Evolutionary conservation across 495 filamentous ascomycete genomes (phyloP).

Genomic region (Podospora fimiseda): DNA sequence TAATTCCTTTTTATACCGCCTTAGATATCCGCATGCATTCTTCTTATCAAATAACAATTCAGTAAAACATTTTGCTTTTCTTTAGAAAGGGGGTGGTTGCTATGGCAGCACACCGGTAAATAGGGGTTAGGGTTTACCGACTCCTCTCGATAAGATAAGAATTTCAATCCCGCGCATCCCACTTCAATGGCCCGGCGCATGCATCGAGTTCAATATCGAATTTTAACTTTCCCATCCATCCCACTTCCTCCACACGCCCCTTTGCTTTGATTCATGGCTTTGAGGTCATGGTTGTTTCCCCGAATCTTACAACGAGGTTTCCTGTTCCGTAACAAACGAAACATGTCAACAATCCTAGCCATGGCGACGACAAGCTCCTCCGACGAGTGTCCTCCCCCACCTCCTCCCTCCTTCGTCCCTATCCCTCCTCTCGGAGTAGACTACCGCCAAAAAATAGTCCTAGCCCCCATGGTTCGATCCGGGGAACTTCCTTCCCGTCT

Average conservation of each 20-base stretch:
- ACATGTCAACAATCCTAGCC: background rate
- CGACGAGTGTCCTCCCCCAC: conserved; percentile 30
- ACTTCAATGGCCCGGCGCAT: no score
- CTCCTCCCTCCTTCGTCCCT: conserved; percentile 50
- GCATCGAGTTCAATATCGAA: no score
- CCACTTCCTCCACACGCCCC: background rate
- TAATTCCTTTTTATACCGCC: no score
- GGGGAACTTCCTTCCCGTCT: conserved; percentile 90
- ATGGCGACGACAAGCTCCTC: background rate
- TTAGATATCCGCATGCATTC: no score
- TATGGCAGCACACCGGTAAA: background rate
- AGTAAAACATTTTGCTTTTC: background rate
- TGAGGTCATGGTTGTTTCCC: conserved; percentile 1
- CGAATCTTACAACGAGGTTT: background rate
- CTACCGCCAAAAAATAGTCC: conserved; percentile 85
- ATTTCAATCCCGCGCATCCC: background rate
- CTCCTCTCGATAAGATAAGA: background rate
- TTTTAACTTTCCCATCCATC: background rate
- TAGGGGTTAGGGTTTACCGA: background rate
- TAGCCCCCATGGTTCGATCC: conserved; percentile 95
- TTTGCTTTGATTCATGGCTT: background rate
- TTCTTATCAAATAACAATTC: no score
- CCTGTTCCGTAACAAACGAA: background rate
- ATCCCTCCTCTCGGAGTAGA: conserved; percentile 87
- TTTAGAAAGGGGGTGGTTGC: background rate